phyloP scores from a whole-genome alignment of 163 green algal genomes.

The Botryococcus braunii region DNA sequence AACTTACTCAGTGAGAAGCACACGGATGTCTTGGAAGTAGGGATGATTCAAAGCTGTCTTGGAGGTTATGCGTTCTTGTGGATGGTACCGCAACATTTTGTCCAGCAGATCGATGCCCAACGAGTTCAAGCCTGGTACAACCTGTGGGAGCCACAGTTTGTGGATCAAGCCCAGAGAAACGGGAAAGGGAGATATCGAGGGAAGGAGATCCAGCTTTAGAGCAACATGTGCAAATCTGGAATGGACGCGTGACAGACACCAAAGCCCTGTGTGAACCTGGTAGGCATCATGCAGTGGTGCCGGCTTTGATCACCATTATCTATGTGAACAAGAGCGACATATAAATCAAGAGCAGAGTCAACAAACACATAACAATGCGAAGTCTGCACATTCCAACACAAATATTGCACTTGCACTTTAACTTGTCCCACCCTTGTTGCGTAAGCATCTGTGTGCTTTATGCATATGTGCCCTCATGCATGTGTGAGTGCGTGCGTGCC shows the following conservation, averaged over 20 bases:
- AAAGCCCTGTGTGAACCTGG: conserved; percentile 4
- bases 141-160: background rate
- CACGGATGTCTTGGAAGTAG: conserved; percentile 11
- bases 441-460: too few species aligned
- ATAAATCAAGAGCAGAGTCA: too few species aligned
- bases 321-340: background rate
- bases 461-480: background rate
- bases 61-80: conserved; percentile 56
- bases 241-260: background rate
- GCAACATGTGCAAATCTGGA: background rate
- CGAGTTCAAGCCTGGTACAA: conserved; percentile 31
- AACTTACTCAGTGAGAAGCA: background rate
- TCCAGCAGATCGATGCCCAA: conserved; percentile 54
- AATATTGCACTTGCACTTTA: background rate
- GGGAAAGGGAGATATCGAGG: background rate
- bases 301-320: background rate
- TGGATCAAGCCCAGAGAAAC: background rate
- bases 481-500: background rate
- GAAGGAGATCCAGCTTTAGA: background rate
- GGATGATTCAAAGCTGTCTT: conserved; percentile 25
- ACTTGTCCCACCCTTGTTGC: too few species aligned
- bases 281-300: background rate
- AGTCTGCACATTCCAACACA: background rate
- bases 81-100: conserved; percentile 66
- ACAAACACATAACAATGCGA: too few species aligned